Evolutionary conservation across 257 asterid species (phyloP), one percentile per base, ranked within the genome.

Genomic region (Fraxinus anomala): DNA sequence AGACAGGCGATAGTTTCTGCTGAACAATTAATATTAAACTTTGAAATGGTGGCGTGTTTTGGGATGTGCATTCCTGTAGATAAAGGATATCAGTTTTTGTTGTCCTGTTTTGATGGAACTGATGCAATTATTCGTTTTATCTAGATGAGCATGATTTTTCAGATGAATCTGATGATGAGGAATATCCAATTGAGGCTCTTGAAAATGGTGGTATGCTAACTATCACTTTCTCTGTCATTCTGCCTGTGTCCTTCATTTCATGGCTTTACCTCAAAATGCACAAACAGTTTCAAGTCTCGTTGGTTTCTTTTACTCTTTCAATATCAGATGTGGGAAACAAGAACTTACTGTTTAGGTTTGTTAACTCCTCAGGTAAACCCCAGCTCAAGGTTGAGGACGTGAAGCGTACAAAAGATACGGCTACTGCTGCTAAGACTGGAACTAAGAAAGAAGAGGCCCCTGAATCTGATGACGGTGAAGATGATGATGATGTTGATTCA

Each of bases 381-480:
- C 79, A 78, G 78, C 68, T 73, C 1, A 72, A 77, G 33, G 3
- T 40, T 21, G 79, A 23, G 56, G 83, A 42, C 56, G 71, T 63
- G 7, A 89, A 86, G 73, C 78, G 74, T 34, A 79, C 67, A 13
- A 75, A 80, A 69, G 37, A 74, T 21, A 23, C 10, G 1, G 73
- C 72, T 9, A 26, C 83, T n/a, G 83, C 81, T 47, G 65, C 76
- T 34, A 40, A 78, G 51, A 75, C 24, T 39, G 80, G 11, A 13
- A 68, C 37, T 21, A 79, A 76, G 82, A 78, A 80, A 67, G 89
- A 34, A 7, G 86, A 63, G 24, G 36, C 21, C 23, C 24, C 82
- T 16, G 85, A 30, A 0, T 76, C 85, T 39, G 89, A 82, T 63
- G 86, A 82, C 4, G 85, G 81, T 23, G 88, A 85, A 0, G 86